These are phyloP conservation scores for Cercophora sp. DNA, from an alignment of 495 filamentous ascomycete species.

Conservation along the genomic window DNA sequence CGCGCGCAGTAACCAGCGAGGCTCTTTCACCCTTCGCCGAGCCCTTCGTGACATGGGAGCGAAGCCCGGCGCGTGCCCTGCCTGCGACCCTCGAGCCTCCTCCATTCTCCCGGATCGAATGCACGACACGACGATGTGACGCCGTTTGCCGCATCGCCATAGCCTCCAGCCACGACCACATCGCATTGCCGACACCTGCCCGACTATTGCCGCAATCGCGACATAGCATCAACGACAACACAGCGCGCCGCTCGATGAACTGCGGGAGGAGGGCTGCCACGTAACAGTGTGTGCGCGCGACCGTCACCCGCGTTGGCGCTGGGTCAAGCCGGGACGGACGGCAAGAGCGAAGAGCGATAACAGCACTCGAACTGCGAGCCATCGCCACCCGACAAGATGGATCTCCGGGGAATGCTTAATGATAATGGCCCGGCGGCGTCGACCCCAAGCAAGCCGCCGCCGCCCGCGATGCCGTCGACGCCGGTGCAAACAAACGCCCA, in stretches of 20 bases:
- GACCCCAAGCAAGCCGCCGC: constrained; percentile 20
- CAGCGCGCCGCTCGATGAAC: constrained; percentile 12
- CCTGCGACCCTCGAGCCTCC: constrained; percentile 7
- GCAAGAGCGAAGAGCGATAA: too few species aligned
- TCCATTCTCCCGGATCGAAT: constrained; percentile 13
- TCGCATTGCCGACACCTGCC: constrained; percentile 1
- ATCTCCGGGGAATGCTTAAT: constrained; percentile 55
- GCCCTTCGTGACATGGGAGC: constrained; percentile 22
- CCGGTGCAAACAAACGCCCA: constrained; percentile 41
- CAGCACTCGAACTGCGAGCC: too few species aligned
- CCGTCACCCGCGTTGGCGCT: too few species aligned
- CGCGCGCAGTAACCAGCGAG: constrained; percentile 13
- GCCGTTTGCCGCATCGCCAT: constrained; percentile 15
- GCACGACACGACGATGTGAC: constrained; percentile 27
- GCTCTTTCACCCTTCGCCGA: constrained; percentile 7
- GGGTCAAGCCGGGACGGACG: too few species aligned
- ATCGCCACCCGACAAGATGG: constrained; percentile 38
- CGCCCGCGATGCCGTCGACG: constrained; percentile 42
- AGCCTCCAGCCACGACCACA: constrained; percentile 7
- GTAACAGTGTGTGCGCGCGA: too few species aligned
- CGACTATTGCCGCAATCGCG: not conserved
- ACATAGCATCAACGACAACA: not conserved
- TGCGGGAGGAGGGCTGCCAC: constrained; percentile 10
- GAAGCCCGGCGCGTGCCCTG: constrained; percentile 11
- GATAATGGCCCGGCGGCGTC: constrained; percentile 30